Evolutionary conservation across 2,329 filamentous ascomycete genomes (phyloP), one percentile per base, ranked within the genome.

Genomic region (Xylariaceae sp.): DNA sequence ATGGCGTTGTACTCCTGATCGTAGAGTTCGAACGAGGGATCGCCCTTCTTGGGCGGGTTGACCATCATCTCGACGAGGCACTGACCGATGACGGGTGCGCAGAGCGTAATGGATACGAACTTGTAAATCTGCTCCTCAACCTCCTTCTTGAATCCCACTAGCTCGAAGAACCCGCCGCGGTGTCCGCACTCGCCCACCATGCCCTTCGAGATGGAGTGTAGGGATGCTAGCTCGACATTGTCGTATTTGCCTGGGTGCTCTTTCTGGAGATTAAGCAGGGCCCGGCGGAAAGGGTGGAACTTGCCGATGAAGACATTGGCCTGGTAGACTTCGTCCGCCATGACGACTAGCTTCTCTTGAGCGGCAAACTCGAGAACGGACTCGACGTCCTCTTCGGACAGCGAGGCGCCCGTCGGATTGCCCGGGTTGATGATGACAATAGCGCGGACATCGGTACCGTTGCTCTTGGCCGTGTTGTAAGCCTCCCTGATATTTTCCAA

Each of bases 171-270:
- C 52, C 95, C 95, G 66, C 93, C 95, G 62, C 95, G 90, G 80
- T 99, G 95, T 50, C 95, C 95, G 74, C 95, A 99, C 80, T 99
- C 95, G 71, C 95, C 95, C 7, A 97, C 90, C 93, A 99, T 98
- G 69, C 95, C 95, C 84, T 99, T 99, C 72, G 91, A 96, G 53
- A 96, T 83, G 68, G 89, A 93, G 82, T 99, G 93, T 64, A 99
- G 81, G 50, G 91, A 96, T 47, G 89, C 93, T 55, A 99, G 85
- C 79, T 98, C 93, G 57, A 99, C 80, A 65, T 84, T 74, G 75
- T 96, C 90, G 77, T 91, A 98, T 73, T 86, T 87, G 69, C 86
- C 89, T 1, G 89, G 85, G 44, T 81, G 75, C 71, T 88, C 83
- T 73, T 88, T 81, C 75, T 98, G 93, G 68, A 98, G 79, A 66